These are phyloP conservation scores for Kluyveromyces lactis DNA, from an alignment of 805 yeast species.

Conservation along the genomic window DNA sequence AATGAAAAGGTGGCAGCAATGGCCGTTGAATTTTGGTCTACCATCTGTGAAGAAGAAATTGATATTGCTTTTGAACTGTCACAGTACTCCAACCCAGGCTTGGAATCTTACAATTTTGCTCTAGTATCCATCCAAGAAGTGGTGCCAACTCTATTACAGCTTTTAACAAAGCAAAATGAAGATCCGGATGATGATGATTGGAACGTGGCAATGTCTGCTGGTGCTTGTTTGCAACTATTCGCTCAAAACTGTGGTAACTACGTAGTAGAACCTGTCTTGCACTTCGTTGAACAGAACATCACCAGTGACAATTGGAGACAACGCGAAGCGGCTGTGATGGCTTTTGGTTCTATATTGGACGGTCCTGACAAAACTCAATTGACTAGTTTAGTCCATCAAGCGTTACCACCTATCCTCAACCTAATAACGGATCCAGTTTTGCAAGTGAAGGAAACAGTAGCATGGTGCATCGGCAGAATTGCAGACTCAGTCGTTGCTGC, in stretches of 20 bases:
- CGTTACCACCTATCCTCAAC: constrained; percentile 66
- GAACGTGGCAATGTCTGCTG: constrained; percentile 98
- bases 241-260: constrained; percentile 85
- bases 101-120: constrained; percentile 71
- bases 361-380: constrained; percentile 80
- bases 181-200: constrained; percentile 94
- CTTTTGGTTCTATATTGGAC: constrained; percentile 92
- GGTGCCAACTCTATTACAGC: constrained; percentile 72
- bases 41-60: constrained; percentile 97
- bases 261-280: constrained; percentile 77
- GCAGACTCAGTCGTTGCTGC: constrained; percentile 81
- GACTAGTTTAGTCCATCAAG: constrained; percentile 64
- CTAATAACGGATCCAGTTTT: constrained; percentile 67
- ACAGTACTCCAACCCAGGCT: constrained; percentile 45
- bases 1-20: constrained; percentile 81
- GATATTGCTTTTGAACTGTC: constrained; percentile 65
- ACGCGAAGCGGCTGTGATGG: constrained; percentile 98
- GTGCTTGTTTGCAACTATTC: constrained; percentile 88
- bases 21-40: constrained; percentile 99
- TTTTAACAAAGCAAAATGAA: constrained; percentile 83
- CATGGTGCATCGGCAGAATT: constrained; percentile 97
- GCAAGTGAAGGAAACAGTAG: constrained; percentile 93
- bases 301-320: constrained; percentile 61
- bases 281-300: constrained; percentile 74
- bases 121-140: constrained; percentile 75